Percentiles rank a stretch among this genome's conserved stretches.
Conservation (phyloP, 2,329 filamentous ascomycete species). For the Cryphonectria parasitica region DNA sequence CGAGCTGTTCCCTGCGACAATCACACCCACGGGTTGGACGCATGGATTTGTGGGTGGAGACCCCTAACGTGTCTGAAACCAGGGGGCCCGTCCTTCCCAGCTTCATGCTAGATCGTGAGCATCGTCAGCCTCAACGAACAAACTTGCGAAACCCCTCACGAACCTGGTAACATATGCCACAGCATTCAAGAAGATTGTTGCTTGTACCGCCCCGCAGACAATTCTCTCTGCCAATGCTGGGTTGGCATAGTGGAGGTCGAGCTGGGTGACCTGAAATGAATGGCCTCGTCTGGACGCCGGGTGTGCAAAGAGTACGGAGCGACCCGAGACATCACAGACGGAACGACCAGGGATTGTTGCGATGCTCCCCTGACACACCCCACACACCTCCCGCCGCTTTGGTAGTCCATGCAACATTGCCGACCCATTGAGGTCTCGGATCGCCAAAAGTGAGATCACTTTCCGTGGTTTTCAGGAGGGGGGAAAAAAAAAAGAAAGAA, state of each 20-base stretch:
- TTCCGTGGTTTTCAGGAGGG: not conserved
- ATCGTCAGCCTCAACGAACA: not conserved
- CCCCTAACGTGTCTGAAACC: conserved; percentile 10
- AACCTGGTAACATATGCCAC: not conserved
- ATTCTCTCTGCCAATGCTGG: not conserved
- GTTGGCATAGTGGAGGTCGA: not conserved
- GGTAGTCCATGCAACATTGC: not conserved
- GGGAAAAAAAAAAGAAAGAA: not conserved
- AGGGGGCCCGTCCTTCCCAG: not conserved
- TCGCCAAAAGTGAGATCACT: not conserved
- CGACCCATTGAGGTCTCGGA: conserved; percentile 1
- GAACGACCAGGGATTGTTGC: conserved; percentile 6
- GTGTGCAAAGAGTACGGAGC: not conserved
- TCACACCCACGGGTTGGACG: not conserved
- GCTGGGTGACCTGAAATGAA: not conserved
- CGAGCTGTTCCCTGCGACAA: not conserved
- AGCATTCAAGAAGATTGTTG: not conserved
- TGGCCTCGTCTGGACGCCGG: not conserved
- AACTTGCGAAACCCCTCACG: not conserved
- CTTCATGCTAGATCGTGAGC: conserved; percentile 1
- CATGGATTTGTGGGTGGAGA: conserved; percentile 1
- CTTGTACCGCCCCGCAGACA: not conserved
- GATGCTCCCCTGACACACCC: conserved; percentile 9
- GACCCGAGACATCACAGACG: conserved; percentile 3
- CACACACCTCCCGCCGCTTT: conserved; percentile 5